Percentiles rank a stretch among this genome's conserved stretches.
Conservation (phyloP, 2,329 filamentous ascomycete genomes). For the Pyricularia pennisetigena region DNA sequence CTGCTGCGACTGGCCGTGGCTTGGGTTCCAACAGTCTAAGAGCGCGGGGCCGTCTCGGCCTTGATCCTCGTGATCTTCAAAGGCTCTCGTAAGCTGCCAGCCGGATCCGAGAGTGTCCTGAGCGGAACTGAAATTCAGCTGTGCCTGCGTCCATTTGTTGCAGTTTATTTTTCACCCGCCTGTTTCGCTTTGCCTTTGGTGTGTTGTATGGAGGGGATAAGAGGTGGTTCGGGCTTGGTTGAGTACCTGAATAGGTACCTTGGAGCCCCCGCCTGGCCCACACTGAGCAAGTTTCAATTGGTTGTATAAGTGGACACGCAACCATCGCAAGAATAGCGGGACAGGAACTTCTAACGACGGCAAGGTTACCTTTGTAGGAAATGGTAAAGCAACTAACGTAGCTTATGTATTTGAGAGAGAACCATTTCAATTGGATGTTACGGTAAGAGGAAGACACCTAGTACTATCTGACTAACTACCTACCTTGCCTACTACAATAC, state of each 20-base stretch:
- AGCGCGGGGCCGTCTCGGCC: not conserved
- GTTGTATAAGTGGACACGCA: not conserved
- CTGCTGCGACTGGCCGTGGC: not conserved
- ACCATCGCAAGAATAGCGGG: not conserved
- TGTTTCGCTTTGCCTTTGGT: not conserved
- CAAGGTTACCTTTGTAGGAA: not conserved
- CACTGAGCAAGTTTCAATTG: conserved; percentile 14
- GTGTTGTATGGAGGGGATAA: not conserved
- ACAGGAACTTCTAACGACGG: not conserved
- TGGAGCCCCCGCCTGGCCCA: conserved; percentile 1
- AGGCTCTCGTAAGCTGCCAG: not conserved
- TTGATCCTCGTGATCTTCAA: not conserved
- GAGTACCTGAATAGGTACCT: not conserved
- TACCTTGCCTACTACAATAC: not conserved
- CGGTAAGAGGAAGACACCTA: not conserved
- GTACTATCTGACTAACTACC: not conserved
- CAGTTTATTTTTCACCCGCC: not conserved
- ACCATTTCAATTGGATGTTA: not conserved
- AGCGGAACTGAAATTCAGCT: not conserved
- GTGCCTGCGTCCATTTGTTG: not conserved
- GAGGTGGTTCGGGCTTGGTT: not conserved
- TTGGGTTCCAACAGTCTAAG: not conserved
- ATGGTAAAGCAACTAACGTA: no score
- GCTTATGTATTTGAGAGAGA: not conserved
- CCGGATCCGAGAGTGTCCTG: not conserved